Evolutionary conservation across 441 rosid species (phyloP), one percentile per base, ranked within the genome.

Genomic region (Jatropha podagrica): DNA sequence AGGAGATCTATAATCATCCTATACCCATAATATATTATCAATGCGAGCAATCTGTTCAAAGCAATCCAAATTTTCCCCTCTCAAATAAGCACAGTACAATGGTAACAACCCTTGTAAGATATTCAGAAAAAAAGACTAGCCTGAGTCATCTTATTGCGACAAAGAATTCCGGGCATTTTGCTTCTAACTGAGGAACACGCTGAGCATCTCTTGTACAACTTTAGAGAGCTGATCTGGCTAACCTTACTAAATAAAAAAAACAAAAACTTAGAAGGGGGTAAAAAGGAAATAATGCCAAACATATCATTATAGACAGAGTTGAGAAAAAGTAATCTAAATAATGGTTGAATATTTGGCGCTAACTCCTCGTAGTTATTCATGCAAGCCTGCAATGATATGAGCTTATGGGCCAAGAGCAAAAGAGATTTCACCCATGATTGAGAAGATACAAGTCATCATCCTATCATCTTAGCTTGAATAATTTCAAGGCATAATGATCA

Each of bases 141-240:
- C 38, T 69, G n/a, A 11, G 54, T 37, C 51, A 55, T 38, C 54
- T 37, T 54, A 41, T 54, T 56, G 37, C 63, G 40, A 73, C 69
- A 64, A 68, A 66, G 18, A 66, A n/a, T 58, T 67, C 32, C 54
- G 26, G 27, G 65, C 23, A 3, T 17, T 56, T 66, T 41, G 11
- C 23, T 15, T 23, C 52, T 52, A 12, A 11, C 60, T 54, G 52
- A 54, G 69, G 7, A 64, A 64, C 63, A 23, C 48, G 15, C 20
- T 1, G 17, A 2, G 18, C 40, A 65, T 74, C 26, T 54, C 64
- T 55, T 54, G 54, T 66, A 18, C 9, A 48, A 65, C 71, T 17
- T 74, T 51, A 41, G 55, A 65, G 40, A 55, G 77, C 46, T 66
- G 38, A 68, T 65, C 56, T 61, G 71, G 77, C 61, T 66, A 66